phyloP scores from a whole-genome alignment of 208 protist species.

The Crithidia mellificae region DNA sequence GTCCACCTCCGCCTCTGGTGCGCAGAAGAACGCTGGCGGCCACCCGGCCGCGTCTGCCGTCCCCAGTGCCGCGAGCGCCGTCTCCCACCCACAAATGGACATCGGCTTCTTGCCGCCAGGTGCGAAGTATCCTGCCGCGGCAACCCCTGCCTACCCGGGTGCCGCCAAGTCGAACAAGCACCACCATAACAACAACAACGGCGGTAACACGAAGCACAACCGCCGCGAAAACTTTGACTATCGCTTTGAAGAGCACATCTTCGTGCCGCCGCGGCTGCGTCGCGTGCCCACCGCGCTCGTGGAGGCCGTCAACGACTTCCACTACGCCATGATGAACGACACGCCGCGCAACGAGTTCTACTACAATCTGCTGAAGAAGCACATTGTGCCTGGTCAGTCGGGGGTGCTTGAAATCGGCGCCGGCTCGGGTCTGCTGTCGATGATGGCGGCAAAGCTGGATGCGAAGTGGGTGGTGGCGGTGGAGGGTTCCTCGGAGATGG shows the following conservation, averaged over 20 bases:
- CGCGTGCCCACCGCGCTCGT: slow-evolving; percentile 67
- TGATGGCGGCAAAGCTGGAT: slow-evolving; percentile 90
- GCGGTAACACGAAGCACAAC: slow-evolving; percentile 2
- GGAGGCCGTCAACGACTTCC: slow-evolving; percentile 93
- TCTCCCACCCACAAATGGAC: slow-evolving; percentile 27
- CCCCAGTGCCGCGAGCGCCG: not conserved
- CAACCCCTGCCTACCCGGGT: not conserved
- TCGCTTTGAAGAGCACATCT: slow-evolving; percentile 72
- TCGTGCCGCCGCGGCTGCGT: slow-evolving; percentile 69
- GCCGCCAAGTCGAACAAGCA: not conserved
- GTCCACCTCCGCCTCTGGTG: not conserved
- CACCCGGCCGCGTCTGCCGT: not conserved
- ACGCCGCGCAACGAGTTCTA: slow-evolving; percentile 89
- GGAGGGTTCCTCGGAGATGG: slow-evolving; percentile 87
- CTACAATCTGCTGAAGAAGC: slow-evolving; percentile 68
- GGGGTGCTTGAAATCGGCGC: slow-evolving; percentile 93
- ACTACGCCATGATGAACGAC: slow-evolving; percentile 95
- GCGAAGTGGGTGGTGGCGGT: slow-evolving; percentile 92
- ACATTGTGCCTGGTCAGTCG: slow-evolving; percentile 77
- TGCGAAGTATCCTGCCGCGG: slow-evolving; percentile 28
- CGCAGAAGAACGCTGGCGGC: not conserved
- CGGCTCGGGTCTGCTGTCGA: slow-evolving; percentile 87
- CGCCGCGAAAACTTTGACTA: slow-evolving; percentile 59
- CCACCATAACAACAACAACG: not conserved
- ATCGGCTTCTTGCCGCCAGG: slow-evolving; percentile 60